Conservation (phyloP, 2,329 filamentous ascomycete genomes). For the Phoma sp. region DNA sequence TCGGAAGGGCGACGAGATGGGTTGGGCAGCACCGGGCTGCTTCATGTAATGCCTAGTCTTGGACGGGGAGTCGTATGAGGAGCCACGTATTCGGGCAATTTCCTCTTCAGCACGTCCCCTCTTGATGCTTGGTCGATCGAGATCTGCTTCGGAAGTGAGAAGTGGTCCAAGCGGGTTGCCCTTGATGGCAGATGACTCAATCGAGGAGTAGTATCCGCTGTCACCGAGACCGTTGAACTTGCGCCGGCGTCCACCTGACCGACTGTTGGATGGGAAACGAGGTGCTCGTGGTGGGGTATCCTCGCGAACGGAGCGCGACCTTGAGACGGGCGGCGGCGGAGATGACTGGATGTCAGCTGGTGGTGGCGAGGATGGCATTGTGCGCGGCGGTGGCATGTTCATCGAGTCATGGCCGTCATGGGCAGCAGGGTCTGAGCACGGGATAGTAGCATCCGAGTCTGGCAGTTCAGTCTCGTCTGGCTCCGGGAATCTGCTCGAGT, state of each 20-base stretch:
- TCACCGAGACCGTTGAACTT: constrained; percentile 84
- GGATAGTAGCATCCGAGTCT: constrained; percentile 60
- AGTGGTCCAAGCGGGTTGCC: constrained; percentile 69
- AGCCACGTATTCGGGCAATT: constrained; percentile 89
- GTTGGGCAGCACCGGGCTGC: constrained; percentile 46
- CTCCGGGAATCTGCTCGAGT: constrained; percentile 59
- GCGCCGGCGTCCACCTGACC: constrained; percentile 71
- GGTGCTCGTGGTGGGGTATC: constrained; percentile 78
- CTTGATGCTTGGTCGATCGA: constrained; percentile 80
- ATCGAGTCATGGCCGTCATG: constrained; percentile 55
- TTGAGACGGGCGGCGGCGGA: constrained; percentile 83
- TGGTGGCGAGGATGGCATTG: constrained; percentile 71
- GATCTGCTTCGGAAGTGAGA: constrained; percentile 74
- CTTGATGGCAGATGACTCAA: constrained; percentile 87
- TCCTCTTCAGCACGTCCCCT: constrained; percentile 93
- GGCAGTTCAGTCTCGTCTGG: constrained; percentile 54
- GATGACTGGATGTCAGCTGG: constrained; percentile 82
- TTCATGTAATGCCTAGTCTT: constrained; percentile 66
- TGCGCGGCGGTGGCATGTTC: constrained; percentile 52
- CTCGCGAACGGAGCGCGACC: constrained; percentile 61
- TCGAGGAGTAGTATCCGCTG: constrained; percentile 95
- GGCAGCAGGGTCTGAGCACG: constrained; percentile 57
- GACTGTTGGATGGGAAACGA: constrained; percentile 68
- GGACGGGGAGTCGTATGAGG: constrained; percentile 89
- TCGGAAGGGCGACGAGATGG: constrained; percentile 52